Conservation (phyloP, 441 rosid genomes). For the Codiaeum variegatum region DNA sequence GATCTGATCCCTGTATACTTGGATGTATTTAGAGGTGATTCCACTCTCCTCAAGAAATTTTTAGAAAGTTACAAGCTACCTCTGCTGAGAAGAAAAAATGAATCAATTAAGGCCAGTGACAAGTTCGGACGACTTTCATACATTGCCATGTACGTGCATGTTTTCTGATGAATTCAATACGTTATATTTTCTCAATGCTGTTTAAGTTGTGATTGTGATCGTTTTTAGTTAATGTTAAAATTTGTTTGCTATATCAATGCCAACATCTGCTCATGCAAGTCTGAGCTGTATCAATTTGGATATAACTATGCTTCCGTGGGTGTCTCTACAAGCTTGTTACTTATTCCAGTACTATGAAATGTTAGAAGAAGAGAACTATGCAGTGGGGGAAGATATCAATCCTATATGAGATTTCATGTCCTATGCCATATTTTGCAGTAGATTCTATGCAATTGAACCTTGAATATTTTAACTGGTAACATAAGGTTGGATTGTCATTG, state of each 20-base stretch:
- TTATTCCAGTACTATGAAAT: background rate
- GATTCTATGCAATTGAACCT: background rate
- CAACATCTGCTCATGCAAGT: background rate
- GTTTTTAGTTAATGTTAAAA: background rate
- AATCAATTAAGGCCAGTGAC: constrained; percentile 26
- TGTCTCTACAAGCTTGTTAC: background rate
- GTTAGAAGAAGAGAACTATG: background rate
- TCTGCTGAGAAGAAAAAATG: constrained; percentile 35
- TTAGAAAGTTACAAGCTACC: constrained; percentile 77
- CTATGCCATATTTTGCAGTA: background rate
- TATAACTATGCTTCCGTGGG: background rate
- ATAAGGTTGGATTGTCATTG: background rate
- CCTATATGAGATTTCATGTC: background rate
- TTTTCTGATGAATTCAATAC: background rate
- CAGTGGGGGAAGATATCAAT: background rate
- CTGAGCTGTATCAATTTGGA: background rate
- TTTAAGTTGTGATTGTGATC: background rate
- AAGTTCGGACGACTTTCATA: constrained; percentile 61
- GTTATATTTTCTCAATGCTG: background rate
- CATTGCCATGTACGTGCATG: constrained; percentile 74
- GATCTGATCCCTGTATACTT: constrained; percentile 82
- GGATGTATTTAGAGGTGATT: constrained; percentile 49
- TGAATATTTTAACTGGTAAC: background rate
- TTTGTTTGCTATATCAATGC: background rate
- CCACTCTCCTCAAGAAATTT: constrained; percentile 29